Evolutionary conservation across 1,284 basidiomycete genomes (phyloP), one percentile per base, ranked within the genome.

Genomic region (Cutaneotrichosporon daszewskae): DNA sequence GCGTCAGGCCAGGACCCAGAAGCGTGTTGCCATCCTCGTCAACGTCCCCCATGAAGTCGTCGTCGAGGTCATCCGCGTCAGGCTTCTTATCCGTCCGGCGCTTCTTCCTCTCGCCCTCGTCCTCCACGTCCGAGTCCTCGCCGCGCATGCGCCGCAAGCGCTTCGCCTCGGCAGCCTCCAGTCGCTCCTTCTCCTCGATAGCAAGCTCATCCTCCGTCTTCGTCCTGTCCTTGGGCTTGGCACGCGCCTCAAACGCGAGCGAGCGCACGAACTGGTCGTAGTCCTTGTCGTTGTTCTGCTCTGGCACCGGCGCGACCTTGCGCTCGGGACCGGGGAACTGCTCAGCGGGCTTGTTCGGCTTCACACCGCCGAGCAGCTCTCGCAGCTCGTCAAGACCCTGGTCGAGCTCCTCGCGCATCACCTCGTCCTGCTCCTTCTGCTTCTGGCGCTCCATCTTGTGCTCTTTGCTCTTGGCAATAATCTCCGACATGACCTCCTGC

Each of bases 131-230:
- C 28, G 80, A 80, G 26, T 81, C 80, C 53, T 88, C 76, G 6
- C 92, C 94, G 33, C 85, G 72, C 92, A 97, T 97, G 16, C 95
- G 80, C 54, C 82, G 77, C 41, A 84, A 68, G 14, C 95, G 77
- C 56, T 77, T 80, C 51, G 79, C 77, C 72, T 99, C 95, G 0
- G 87, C 87, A 62, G 82, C 84, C 71, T 92, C 85, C 37, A 98
- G 73, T 3, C 80, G 76, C 59, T 90, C 85, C 57, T 88, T 92
- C 63, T 88, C 87, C 55, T 95, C 91, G 44, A 85, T 58, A 2
- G 90, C 92, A 12, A 89, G 60, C 66, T 99, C 95, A 57, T 94
- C 91, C 59, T 95, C 94, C 0, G 92, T 95, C 75, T 96, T 97
- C 31, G 90, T 89, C 44, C 95, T 76, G 65, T 99, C 88, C 63